Conservation (phyloP, 2,329 filamentous ascomycete genomes). For the Xylariales sp. region DNA sequence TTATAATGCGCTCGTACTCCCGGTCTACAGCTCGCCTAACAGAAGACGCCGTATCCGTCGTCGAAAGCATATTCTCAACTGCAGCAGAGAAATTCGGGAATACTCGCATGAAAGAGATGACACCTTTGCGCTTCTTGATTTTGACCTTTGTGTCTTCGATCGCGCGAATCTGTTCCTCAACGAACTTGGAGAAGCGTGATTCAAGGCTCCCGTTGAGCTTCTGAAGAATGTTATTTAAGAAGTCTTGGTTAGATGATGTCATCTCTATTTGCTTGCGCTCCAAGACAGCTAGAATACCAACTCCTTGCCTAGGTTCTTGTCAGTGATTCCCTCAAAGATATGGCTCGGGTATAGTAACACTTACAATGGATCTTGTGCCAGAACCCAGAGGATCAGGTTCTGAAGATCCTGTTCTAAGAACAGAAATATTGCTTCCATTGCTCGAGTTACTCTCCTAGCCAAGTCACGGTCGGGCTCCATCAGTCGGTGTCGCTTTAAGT, state of each 20-base stretch:
- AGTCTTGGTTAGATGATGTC: constrained; percentile 93
- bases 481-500: constrained; percentile 77
- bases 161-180: constrained; percentile 93
- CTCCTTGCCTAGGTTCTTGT: constrained; percentile 74
- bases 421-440: constrained; percentile 89
- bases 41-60: constrained; percentile 65
- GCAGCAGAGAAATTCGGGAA: constrained; percentile 88
- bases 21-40: constrained; percentile 84
- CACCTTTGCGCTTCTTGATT: constrained; percentile 97
- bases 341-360: constrained; percentile 51
- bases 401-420: constrained; percentile 85
- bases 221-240: constrained; percentile 81
- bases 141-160: constrained; percentile 99
- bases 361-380: constrained; percentile 83
- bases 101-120: constrained; percentile 93
- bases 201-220: constrained; percentile 81
- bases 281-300: constrained; percentile 84
- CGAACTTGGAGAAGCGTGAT: constrained; percentile 84
- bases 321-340: background rate
- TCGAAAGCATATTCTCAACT: constrained; percentile 83
- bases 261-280: constrained; percentile 83
- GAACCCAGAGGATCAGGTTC: constrained; percentile 83
- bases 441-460: constrained; percentile 83
- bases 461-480: constrained; percentile 91
- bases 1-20: constrained; percentile 89